phyloP scores from a whole-genome alignment of 108 stramenopile genomes.

The Mediolabrus comicus region DNA sequence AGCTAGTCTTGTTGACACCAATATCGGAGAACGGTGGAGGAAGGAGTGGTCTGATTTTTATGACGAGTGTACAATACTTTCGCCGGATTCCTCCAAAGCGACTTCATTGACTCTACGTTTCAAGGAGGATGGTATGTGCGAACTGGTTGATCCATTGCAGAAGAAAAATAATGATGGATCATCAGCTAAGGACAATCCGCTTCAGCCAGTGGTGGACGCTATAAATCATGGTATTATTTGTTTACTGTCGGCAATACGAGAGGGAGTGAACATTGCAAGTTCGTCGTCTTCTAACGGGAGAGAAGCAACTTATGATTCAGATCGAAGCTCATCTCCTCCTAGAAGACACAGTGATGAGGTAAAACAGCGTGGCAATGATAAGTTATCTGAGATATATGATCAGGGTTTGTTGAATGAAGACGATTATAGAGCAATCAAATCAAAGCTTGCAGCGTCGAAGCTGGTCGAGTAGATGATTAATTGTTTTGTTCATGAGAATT shows the following conservation, averaged over 20 bases:
- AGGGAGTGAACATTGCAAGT: constrained; percentile 11
- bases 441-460: neutral
- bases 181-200: constrained; percentile 20
- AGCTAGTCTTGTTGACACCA: constrained; percentile 26
- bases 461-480: neutral
- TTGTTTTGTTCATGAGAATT: neutral
- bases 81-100: neutral
- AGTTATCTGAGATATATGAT: neutral
- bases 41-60: constrained; percentile 30
- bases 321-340: no score
- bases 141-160: constrained; percentile 23
- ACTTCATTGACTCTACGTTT: constrained; percentile 25
- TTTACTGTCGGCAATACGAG: constrained; percentile 24
- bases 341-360: neutral
- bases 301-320: no score
- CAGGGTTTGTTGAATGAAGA: neutral
- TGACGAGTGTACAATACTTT: constrained; percentile 34
- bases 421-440: neutral
- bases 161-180: neutral
- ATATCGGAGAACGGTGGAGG: constrained; percentile 30
- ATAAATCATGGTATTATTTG: constrained; percentile 21
- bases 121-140: constrained; percentile 23
- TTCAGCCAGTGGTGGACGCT: constrained; percentile 18
- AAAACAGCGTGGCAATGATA: neutral
- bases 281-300: neutral